Evolutionary conservation across 768 basidiomycete species (phyloP).

Genomic region (Cyclocybe aegerita): DNA sequence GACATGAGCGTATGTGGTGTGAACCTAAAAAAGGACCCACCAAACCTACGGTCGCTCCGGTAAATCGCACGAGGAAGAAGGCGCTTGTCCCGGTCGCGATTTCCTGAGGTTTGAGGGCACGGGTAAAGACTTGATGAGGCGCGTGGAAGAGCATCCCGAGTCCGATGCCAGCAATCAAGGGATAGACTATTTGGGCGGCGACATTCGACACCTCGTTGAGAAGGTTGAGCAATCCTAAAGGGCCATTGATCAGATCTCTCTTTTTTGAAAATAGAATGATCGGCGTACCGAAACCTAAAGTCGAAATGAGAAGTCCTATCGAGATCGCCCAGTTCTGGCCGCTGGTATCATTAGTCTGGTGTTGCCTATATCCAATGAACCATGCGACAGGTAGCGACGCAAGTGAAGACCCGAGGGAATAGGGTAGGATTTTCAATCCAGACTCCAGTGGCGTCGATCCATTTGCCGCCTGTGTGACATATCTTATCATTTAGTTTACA

Average conservation of each 20-base stretch:
- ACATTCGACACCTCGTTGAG: constrained; percentile 53
- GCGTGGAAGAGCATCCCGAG: constrained; percentile 85
- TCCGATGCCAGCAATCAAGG: constrained; percentile 73
- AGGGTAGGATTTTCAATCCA: constrained; percentile 75
- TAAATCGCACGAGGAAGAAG: constrained; percentile 86
- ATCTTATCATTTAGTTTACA: constrained; percentile 6
- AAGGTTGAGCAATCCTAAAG: constrained; percentile 63
- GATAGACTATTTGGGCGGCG: constrained; percentile 50
- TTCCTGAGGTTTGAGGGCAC: constrained; percentile 61
- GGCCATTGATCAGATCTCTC: constrained; percentile 15
- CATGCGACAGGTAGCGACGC: constrained; percentile 87
- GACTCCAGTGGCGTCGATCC: constrained; percentile 70
- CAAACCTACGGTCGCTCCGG: constrained; percentile 80
- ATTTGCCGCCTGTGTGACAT: constrained; percentile 61
- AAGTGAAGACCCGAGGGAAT: constrained; percentile 81
- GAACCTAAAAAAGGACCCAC: constrained; percentile 37
- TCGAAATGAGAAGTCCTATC: constrained; percentile 60
- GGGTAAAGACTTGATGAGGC: constrained; percentile 78
- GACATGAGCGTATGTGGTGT: constrained; percentile 10
- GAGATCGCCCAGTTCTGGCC: constrained; percentile 69
- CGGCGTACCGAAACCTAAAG: constrained; percentile 69
- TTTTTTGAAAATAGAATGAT: constrained; percentile 5
- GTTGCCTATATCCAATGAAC: constrained; percentile 72
- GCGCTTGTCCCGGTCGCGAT: constrained; percentile 81
- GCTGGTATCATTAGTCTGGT: constrained; percentile 50